Evolutionary conservation across 495 filamentous ascomycete species (phyloP), one percentile per base, ranked within the genome.

Genomic region (Neurospora sp.): DNA sequence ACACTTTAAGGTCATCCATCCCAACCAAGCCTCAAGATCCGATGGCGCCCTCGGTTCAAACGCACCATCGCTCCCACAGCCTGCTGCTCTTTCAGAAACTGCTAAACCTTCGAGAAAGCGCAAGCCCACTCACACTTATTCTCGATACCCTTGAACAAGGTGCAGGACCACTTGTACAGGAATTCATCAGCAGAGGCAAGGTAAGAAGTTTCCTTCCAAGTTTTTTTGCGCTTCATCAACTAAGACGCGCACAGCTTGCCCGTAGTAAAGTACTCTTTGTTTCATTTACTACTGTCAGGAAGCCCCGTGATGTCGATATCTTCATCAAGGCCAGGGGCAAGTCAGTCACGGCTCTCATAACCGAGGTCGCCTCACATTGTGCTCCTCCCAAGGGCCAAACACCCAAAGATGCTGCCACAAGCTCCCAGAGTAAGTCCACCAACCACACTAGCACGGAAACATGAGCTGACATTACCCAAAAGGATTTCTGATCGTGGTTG

Each of bases 111-210:
- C 85, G 92, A 40, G 94, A 97, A 78, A 90, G 87, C 27, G 90
- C 90, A 3, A 96, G 93, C 39, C 95, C 94, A 2, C 89, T 98
- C 68, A 97, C 94, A 0, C 81, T 98, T 38, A 82, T 98, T 9
- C 84, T 96, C 71, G 95, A 98, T 82, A 92, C 88, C 18, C 81
- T 97, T 45, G 94, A 96, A 81, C 95, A 97, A 81, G 89, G 91
- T 31, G 91, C 89, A 14, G 86, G 83, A 35, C 91, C 91, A 7
- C 80, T 97, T 41, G 73, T 95, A 3, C 82, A 84, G 31, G 92
- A 96, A 81, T 94, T 93, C 78, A 89, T 93, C 44, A 83, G 84
- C 71, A 86, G 92, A 76, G 93, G 93, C 48, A 93, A 91, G 82
- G 93, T 92, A 78, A 72, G 84, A 41, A 27, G 42, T 12, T 53